These are phyloP conservation scores for Inga oerstediana DNA, from an alignment of 306 rosid species.

Conservation along the genomic window DNA sequence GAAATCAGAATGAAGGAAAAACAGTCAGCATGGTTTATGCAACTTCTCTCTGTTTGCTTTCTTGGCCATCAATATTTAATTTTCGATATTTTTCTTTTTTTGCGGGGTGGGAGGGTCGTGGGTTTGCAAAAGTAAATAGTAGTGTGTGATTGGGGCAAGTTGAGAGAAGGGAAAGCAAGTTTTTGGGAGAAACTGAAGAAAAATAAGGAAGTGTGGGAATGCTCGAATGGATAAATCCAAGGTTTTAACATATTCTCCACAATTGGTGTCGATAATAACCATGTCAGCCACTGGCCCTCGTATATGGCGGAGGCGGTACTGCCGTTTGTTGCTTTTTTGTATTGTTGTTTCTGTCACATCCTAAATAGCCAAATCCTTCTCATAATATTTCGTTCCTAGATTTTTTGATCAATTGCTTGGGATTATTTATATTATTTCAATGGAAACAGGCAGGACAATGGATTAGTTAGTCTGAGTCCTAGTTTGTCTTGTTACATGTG, in stretches of 20 bases:
- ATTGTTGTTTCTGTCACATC: background rate
- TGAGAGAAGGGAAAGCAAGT: background rate
- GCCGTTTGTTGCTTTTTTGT: background rate
- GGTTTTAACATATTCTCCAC: background rate
- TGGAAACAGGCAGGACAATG: background rate
- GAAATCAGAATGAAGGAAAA: background rate
- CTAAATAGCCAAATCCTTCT: background rate
- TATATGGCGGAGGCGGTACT: background rate
- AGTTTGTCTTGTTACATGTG: background rate
- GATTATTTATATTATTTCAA: background rate
- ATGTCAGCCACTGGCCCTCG: background rate
- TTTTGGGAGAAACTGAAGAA: background rate
- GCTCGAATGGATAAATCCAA: background rate
- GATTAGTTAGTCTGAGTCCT: background rate
- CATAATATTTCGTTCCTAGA: background rate
- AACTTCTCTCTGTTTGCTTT: background rate
- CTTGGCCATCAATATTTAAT: background rate
- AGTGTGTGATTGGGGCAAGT: background rate
- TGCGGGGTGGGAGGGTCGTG: too few relatives aligned
- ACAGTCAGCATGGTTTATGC: background rate
- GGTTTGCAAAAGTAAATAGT: too few relatives aligned
- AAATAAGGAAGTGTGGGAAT: background rate
- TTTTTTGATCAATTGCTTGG: constrained; percentile 16
- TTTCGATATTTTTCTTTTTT: too few relatives aligned
- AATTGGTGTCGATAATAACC: background rate